Evolutionary conservation across 108 stramenopile genomes (phyloP), one percentile per base, ranked within the genome.

Genomic region (Bacterosira constricta): DNA sequence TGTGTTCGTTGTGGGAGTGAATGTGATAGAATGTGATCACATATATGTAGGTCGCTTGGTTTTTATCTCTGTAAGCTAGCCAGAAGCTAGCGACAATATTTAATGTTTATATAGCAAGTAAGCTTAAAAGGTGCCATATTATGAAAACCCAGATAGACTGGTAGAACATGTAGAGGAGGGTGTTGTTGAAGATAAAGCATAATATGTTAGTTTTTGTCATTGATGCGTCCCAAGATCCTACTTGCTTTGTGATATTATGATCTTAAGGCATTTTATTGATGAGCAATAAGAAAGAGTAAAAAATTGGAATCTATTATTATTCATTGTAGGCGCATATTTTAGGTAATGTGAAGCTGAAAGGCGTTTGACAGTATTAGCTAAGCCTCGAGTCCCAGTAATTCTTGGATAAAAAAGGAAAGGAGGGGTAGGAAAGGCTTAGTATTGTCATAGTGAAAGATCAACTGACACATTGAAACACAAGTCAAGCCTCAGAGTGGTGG

Each of bases 401-500:
- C n/a, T n/a, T n/a, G n/a, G n/a, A 8, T 42, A 11, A 42, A 42
- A 42, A 2, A 42, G 2, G 41, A n/a, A n/a, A 42, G 41, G 41
- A 42, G 41, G 15, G 41, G n/a, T 42, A 2, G n/a, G 41, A 42
- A 11, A 2, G 9, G n/a, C 12, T n/a, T 42, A 2, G n/a, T 6
- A 12, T n/a, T n/a, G 15, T n/a, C 2, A 9, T 42, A 12, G n/a
- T 42, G 4, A 9, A 2, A 2, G 9, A 9, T n/a, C 12, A 4
- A 54, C 8, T 5, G 13, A 35, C 9, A 54, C 12, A 54, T 31
- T n/a, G n/a, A n/a, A n/a, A 54, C 31, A 34, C 53, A 17, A 52
- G 26, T n/a, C 35, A 57, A 46, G 68, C 68, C 68, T 69, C 68
- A 69, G 68, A 69, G 68, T 69, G 68, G 68, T 69, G 68, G 68